phyloP scores from a whole-genome alignment of 2,329 filamentous ascomycete genomes.

The Ciborinia camelliae region DNA sequence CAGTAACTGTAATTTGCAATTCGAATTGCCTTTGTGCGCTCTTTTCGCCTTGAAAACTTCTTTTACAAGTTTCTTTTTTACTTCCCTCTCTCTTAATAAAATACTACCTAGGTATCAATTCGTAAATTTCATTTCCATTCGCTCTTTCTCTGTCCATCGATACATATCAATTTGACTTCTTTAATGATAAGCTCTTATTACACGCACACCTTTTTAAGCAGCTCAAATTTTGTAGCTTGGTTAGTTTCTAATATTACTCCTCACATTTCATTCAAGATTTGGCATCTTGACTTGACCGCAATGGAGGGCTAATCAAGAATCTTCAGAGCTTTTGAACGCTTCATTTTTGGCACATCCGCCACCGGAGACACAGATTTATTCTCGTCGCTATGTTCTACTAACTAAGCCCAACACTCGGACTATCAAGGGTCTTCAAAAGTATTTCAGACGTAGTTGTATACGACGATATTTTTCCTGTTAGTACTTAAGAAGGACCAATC shows the following conservation, averaged over 20 bases:
- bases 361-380: not conserved
- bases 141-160: conserved; percentile 12
- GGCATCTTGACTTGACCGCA: not conserved
- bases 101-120: too few species aligned
- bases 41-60: not conserved
- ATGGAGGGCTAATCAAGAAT: conserved; percentile 1
- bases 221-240: not conserved
- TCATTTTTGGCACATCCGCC: conserved; percentile 11
- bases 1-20: not conserved
- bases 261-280: not conserved
- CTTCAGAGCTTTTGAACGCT: not conserved
- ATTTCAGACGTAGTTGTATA: not conserved
- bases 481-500: not conserved
- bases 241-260: not conserved
- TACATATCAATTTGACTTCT: conserved; percentile 2
- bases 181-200: not conserved
- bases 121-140: not conserved
- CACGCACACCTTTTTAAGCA: not conserved
- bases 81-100: not conserved
- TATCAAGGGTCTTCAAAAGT: not conserved
- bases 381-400: conserved; percentile 14
- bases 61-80: not conserved
- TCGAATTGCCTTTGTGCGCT: not conserved
- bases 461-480: not conserved
- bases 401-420: not conserved